Evolutionary conservation across 2,329 filamentous ascomycete species (phyloP).

Genomic region (Beauveria pseudobassiana): DNA sequence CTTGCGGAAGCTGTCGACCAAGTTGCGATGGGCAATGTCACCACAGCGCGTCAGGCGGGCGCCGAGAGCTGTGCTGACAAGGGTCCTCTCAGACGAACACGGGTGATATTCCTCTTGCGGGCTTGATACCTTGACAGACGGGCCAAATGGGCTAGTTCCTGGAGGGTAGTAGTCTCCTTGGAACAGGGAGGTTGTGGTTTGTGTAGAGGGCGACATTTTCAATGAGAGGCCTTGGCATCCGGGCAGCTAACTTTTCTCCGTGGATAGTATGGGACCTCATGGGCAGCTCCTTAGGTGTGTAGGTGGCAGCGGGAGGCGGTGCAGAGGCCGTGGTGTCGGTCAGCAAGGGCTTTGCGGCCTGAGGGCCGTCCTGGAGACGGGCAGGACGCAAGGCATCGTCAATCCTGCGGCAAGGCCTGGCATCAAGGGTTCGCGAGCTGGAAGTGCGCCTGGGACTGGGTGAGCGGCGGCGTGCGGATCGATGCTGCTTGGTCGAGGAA

Average conservation of each 20-base stretch:
- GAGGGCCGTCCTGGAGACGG: conserved; percentile 4
- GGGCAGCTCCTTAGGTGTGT: background rate
- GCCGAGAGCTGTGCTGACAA: conserved; percentile 68
- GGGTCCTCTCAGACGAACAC: conserved; percentile 63
- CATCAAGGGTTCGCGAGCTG: conserved; percentile 1
- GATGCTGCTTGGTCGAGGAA: background rate
- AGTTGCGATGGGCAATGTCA: conserved; percentile 64
- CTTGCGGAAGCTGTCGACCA: conserved; percentile 70
- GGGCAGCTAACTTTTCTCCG: conserved; percentile 1
- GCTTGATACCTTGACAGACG: conserved; percentile 74
- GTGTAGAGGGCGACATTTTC: conserved; percentile 60
- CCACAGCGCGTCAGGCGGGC: conserved; percentile 68
- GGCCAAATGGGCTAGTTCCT: conserved; percentile 71
- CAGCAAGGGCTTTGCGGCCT: conserved; percentile 3
- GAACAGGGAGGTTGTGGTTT: conserved; percentile 51
- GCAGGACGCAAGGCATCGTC: background rate
- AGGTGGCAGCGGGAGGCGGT: background rate
- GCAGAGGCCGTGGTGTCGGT: conserved; percentile 1
- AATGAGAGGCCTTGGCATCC: conserved; percentile 41
- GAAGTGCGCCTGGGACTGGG: background rate
- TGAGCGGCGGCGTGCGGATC: background rate
- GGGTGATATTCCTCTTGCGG: conserved; percentile 67
- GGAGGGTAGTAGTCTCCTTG: conserved; percentile 62
- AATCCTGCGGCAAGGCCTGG: background rate
- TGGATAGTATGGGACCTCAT: conserved; percentile 3